Base-by-base conservation (phyloP, 139 green algal genomes). In the Chlorella vulgaris region DNA sequence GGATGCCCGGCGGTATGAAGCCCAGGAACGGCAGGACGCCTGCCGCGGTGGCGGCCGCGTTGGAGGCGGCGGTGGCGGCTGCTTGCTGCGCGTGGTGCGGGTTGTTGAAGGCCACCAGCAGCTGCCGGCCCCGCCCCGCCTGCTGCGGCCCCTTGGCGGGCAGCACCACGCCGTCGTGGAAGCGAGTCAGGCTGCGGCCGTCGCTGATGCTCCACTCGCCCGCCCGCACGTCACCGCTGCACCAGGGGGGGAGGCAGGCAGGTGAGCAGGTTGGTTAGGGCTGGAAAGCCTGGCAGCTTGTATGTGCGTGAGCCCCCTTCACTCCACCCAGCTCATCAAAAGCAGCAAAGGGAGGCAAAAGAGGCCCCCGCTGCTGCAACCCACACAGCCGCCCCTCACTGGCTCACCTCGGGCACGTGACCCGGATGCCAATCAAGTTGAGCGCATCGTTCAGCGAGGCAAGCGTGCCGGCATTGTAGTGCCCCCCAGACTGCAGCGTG, bases 371-470 rank as follows among this genome's bases (percentile, higher is more conserved):
- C n/a, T n/a, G n/a, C n/a, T n/a, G n/a, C n/a, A n/a, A n/a, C n/a
- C n/a, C n/a, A n/a, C n/a, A n/a, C n/a, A n/a, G n/a, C n/a, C n/a
- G n/a, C n/a, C n/a, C n/a, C n/a, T n/a, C n/a, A n/a, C n/a, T n/a
- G n/a, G n/a, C 69, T 24, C n/a, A 60, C 69, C 42, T 65, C 39
- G 76, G 62, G 33, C 55, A 69, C 24, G 77, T 83, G 10, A 83
- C 51, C 35, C 77, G 77, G 31, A 83, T 83, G 77, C 77, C 77
- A 22, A 83, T 40, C 33, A 76, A 42, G 77, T 83, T 83, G 77
- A 83, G 77, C 22, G 65, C 77, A 43, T 83, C 77, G 36, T 83
- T 76, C 35, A 83, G 33, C 28, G 35, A 43, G 65, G 63, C 63
- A 65, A 76, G 43, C 5, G 33, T 42, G 24, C 5, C 29, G 77